A percentile compares a stretch with the other conserved stretches of the same genome.
Evolutionary conservation across 495 filamentous ascomycete species (phyloP).

Genomic region (Xanthoparmelia taractica): DNA sequence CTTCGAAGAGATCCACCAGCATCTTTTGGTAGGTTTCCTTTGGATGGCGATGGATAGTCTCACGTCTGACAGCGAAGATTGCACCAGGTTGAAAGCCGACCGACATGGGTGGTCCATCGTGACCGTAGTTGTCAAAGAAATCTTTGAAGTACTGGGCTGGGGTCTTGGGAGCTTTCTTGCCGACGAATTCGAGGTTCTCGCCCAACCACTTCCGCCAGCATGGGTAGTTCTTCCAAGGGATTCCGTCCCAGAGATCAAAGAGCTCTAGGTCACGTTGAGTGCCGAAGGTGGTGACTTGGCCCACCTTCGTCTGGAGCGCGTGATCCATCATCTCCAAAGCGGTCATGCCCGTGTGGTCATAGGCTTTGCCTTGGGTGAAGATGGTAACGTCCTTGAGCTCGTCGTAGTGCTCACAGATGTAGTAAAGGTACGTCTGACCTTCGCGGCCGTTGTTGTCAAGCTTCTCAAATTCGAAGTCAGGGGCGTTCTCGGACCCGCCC

Average conservation of each 20-base stretch:
- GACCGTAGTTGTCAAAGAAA: conserved; percentile 7
- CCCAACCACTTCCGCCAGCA: conserved; percentile 19
- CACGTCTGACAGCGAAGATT: conserved; percentile 14
- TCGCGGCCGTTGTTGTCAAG: conserved; percentile 22
- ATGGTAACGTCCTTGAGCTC: conserved; percentile 37
- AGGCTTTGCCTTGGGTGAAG: conserved; percentile 50
- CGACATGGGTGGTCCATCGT: conserved; percentile 6
- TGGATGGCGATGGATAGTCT: conserved; percentile 19
- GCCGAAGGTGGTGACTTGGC: conserved; percentile 16
- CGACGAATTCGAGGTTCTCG: background rate
- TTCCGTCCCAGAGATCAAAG: conserved; percentile 22
- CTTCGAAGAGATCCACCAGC: conserved; percentile 14
- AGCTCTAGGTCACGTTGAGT: conserved; percentile 21
- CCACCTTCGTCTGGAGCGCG: conserved; percentile 7
- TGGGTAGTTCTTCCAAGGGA: conserved; percentile 21
- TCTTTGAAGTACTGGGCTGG: conserved; percentile 12
- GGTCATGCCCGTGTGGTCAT: conserved; percentile 41
- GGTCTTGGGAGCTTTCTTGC: conserved; percentile 11
- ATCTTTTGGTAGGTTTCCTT: conserved; percentile 11
- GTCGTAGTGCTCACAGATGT: conserved; percentile 43
- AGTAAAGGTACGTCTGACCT: conserved; percentile 24
- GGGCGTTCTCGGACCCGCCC: conserved; percentile 15
- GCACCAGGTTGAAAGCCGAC: conserved; percentile 19
- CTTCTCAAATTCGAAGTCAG: background rate
- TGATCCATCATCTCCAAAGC: conserved; percentile 12